Conservation (phyloP, 75 land plant genomes). For the Sequoiadendron giganteum region DNA sequence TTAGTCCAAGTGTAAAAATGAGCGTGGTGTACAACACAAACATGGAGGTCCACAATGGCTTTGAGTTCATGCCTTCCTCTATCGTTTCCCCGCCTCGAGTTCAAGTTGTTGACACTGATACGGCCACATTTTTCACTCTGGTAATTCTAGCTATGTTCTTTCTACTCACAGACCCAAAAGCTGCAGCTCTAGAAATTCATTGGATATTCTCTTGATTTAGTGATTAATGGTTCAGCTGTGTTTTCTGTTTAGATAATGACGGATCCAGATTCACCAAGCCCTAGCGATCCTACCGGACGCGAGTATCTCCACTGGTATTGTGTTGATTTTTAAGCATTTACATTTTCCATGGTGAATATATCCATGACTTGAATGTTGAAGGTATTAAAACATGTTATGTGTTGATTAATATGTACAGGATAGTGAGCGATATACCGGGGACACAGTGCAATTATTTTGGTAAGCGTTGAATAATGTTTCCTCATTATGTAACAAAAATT, state of each 20-base stretch:
- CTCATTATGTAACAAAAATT: neutral
- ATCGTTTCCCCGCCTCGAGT: conserved; percentile 39
- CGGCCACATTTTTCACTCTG: conserved; percentile 49
- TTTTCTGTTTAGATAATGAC: conserved; percentile 52
- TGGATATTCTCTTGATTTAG: neutral
- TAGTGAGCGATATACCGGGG: neutral
- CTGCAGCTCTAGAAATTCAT: too few relatives aligned
- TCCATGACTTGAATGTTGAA: too few relatives aligned
- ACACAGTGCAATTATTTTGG: neutral
- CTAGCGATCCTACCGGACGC: conserved; percentile 67
- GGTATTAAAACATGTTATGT: too few relatives aligned
- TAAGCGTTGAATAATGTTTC: neutral
- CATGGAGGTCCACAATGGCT: conserved; percentile 57
- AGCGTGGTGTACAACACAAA: conserved; percentile 37
- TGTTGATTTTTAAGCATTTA: neutral
- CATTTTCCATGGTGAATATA: neutral
- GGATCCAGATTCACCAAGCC: conserved; percentile 83
- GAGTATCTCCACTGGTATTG: conserved; percentile 75
- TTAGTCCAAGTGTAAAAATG: conserved; percentile 46
- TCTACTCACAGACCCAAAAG: too few relatives aligned
- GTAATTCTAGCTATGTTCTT: conserved; percentile 15
- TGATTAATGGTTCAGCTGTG: neutral
- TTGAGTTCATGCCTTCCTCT: conserved; percentile 57
- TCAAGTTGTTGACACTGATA: conserved; percentile 39
- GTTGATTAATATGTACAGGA: neutral